phyloP scores from a whole-genome alignment of 2,329 filamentous ascomycete species.

The Sphaerulina musiva region DNA sequence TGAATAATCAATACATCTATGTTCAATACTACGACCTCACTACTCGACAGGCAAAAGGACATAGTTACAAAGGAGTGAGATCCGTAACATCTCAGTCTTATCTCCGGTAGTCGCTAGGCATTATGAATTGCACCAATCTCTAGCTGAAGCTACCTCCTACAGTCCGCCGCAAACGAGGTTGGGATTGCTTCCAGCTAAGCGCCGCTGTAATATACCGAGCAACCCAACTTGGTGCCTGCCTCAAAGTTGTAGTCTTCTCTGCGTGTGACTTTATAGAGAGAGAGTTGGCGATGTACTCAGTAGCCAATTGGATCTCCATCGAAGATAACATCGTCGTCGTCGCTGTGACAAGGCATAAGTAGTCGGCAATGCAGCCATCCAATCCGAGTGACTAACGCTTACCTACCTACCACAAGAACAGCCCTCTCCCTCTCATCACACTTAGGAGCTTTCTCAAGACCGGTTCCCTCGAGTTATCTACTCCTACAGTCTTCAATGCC shows the following conservation, averaged over 20 bases:
- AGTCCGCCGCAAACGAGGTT: neutral
- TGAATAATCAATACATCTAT: too few relatives aligned
- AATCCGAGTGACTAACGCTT: neutral
- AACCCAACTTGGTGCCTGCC: neutral
- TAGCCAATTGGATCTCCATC: constrained; percentile 5
- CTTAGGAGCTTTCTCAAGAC: constrained; percentile 4
- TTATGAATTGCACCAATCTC: neutral
- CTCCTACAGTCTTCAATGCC: constrained; percentile 2
- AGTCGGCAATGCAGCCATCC: neutral
- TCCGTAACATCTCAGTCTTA: too few relatives aligned
- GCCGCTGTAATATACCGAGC: neutral
- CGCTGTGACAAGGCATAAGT: neutral
- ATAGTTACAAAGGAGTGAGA: too few relatives aligned
- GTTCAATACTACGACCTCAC: too few relatives aligned
- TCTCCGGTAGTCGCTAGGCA: too few relatives aligned
- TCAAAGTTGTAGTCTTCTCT: neutral
- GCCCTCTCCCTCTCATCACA: constrained; percentile 10
- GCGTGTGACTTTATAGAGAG: neutral
- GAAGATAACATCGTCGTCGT: constrained; percentile 5
- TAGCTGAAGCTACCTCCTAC: neutral
- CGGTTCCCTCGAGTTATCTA: constrained; percentile 7
- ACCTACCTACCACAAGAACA: constrained; percentile 11
- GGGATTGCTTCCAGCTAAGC: neutral
- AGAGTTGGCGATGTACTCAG: neutral
- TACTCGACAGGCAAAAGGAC: too few relatives aligned